A percentile compares a stretch with the other conserved stretches of the same genome.
These are phyloP conservation scores for Racocetra persica DNA, from an alignment of 371 early-diverging fungal genomes.

Conservation along the genomic window DNA sequence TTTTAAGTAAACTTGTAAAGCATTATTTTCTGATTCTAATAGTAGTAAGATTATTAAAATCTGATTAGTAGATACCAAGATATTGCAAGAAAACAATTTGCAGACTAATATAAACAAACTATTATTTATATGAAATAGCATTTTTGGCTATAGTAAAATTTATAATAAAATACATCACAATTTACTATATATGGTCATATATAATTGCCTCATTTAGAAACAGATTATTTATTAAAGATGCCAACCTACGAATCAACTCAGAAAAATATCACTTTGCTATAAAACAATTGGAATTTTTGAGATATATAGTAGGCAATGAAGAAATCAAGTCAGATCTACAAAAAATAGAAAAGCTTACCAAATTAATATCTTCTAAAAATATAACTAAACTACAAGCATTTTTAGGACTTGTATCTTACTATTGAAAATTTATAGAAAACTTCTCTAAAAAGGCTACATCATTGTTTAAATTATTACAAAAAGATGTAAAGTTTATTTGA, in stretches of 20 bases:
- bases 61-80: too few species aligned
- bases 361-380: slow-evolving; percentile 40
- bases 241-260: neutral
- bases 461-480: slow-evolving; percentile 52
- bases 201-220: too few species aligned
- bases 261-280: slow-evolving; percentile 30
- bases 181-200: too few species aligned
- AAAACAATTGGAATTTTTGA: slow-evolving; percentile 1
- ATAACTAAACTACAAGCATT: slow-evolving; percentile 53
- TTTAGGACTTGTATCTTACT: slow-evolving; percentile 52
- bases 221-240: too few species aligned
- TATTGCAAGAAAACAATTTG: too few species aligned
- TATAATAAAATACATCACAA: too few species aligned
- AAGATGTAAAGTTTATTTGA: slow-evolving; percentile 46
- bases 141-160: too few species aligned
- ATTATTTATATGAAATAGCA: too few species aligned
- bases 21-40: too few species aligned
- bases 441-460: slow-evolving; percentile 55
- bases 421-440: slow-evolving; percentile 51
- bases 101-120: too few species aligned
- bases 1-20: too few species aligned
- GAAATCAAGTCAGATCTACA: slow-evolving; percentile 39
- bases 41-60: too few species aligned
- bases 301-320: slow-evolving; percentile 10
- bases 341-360: neutral